phyloP scores from a whole-genome alignment of 371 early-diverging fungal genomes.

The Apophysomyces elegans region DNA sequence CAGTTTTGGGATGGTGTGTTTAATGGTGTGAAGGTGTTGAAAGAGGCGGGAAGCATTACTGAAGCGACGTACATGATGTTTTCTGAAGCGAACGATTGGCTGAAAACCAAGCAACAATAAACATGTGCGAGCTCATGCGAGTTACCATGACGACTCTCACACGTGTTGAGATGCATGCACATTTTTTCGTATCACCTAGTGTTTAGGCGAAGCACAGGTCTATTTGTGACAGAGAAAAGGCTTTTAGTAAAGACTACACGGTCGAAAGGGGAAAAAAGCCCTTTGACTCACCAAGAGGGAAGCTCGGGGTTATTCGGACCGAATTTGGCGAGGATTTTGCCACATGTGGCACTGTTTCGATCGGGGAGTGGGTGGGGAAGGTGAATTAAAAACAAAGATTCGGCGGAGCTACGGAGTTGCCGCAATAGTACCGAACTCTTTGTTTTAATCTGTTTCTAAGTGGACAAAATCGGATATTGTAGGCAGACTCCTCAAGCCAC shows the following conservation, averaged over 20 bases:
- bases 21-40: slow-evolving; percentile 33
- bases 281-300: not conserved
- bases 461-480: too few species aligned
- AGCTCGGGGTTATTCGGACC: slow-evolving; percentile 3
- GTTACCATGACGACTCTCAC: slow-evolving; percentile 11
- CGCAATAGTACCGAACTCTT: not conserved
- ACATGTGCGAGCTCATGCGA: slow-evolving; percentile 2
- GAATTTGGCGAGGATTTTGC: slow-evolving; percentile 6
- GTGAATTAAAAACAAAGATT: not conserved
- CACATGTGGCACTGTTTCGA: slow-evolving; percentile 9
- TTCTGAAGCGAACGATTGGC: slow-evolving; percentile 52
- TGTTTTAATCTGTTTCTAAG: not conserved
- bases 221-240: not conserved
- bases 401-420: not conserved
- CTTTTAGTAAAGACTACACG: not conserved
- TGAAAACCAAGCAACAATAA: slow-evolving; percentile 26
- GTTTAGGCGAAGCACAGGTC: slow-evolving; percentile 6
- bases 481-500: too few species aligned
- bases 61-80: slow-evolving; percentile 39
- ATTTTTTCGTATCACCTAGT: not conserved
- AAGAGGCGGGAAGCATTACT: slow-evolving; percentile 27
- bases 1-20: slow-evolving; percentile 57
- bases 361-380: too few species aligned
- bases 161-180: slow-evolving; percentile 7
- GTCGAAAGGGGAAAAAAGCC: not conserved